Conservation (phyloP, 2,329 filamentous ascomycete genomes). For the Phaeosphaeria sp. region DNA sequence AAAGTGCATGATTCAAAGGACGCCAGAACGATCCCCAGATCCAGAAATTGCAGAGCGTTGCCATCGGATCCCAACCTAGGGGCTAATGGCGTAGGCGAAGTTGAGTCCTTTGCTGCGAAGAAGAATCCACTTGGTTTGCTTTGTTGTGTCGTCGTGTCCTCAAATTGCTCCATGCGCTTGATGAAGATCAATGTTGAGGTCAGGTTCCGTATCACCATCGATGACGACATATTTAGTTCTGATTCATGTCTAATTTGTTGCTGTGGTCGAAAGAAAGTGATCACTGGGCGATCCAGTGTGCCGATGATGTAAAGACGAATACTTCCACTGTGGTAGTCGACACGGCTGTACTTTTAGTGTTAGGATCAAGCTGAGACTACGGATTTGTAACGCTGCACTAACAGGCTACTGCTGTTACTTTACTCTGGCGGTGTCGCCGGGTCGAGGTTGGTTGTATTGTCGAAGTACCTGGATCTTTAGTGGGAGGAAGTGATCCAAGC, state of each 20-base stretch:
- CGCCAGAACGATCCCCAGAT: conserved; percentile 68
- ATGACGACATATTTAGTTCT: neutral
- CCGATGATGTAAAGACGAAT: too few species aligned
- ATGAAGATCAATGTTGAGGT: conserved; percentile 76
- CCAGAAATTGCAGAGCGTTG: conserved; percentile 66
- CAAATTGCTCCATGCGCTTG: conserved; percentile 76
- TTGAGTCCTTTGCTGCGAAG: conserved; percentile 33
- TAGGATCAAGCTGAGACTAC: too few species aligned
- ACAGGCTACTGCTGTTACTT: too few species aligned
- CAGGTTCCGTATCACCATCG: conserved; percentile 80
- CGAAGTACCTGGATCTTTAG: too few species aligned
- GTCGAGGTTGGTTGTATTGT: neutral
- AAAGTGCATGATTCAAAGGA: conserved; percentile 73
- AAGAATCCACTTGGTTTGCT: conserved; percentile 41
- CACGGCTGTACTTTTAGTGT: too few species aligned
- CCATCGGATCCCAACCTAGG: conserved; percentile 61
- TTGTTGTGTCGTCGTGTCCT: conserved; percentile 57
- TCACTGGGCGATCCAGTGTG: too few species aligned
- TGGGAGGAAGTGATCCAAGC: neutral
- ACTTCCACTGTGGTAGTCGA: too few species aligned
- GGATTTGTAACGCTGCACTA: too few species aligned
- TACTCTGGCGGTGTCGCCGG: neutral
- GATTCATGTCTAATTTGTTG: neutral
- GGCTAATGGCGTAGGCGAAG: conserved; percentile 43
- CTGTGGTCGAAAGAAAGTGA: neutral